These are phyloP conservation scores for Gaeumannomyces tritici DNA, from an alignment of 2,329 filamentous ascomycete species.

Conservation along the genomic window DNA sequence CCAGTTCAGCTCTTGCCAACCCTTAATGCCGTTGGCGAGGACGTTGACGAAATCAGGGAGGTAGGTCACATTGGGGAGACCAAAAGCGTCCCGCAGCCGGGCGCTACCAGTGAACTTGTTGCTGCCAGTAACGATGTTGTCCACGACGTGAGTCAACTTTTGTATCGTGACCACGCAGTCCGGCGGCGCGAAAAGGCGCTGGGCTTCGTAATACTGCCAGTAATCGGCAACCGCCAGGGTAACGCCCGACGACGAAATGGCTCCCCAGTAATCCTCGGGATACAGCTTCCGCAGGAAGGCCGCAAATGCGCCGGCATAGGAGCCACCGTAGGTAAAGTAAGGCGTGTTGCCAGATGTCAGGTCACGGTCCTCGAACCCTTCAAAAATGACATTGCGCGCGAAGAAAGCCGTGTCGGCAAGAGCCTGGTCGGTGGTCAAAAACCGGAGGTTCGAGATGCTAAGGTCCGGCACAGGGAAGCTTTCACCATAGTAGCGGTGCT, in stretches of 20 bases:
- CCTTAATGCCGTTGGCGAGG: constrained; percentile 17
- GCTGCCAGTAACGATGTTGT: constrained; percentile 20
- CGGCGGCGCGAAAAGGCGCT: constrained; percentile 22
- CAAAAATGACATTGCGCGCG: constrained; percentile 59
- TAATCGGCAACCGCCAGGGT: constrained; percentile 31
- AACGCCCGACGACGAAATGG: constrained; percentile 72
- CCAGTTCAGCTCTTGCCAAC: constrained; percentile 23
- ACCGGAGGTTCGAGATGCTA: constrained; percentile 59
- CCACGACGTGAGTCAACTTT: constrained; percentile 26
- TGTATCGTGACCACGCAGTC: constrained; percentile 58
- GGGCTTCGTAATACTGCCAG: constrained; percentile 21
- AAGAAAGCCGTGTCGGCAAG: constrained; percentile 76
- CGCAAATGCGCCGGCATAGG: constrained; percentile 70
- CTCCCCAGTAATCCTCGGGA: constrained; percentile 66
- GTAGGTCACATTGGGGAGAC: constrained; percentile 18
- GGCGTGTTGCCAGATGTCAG: constrained; percentile 50
- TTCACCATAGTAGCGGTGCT: constrained; percentile 77
- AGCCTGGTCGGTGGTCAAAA: constrained; percentile 73
- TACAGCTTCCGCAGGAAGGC: constrained; percentile 68
- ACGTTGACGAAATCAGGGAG: constrained; percentile 20
- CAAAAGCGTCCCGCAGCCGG: constrained; percentile 20
- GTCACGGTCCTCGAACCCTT: constrained; percentile 57
- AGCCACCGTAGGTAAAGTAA: constrained; percentile 73
- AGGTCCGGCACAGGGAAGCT: constrained; percentile 62
- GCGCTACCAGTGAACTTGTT: constrained; percentile 14